Evolutionary conservation across 2,329 filamentous ascomycete species (phyloP).

Genomic region (Cladosporium cucumerinum): DNA sequence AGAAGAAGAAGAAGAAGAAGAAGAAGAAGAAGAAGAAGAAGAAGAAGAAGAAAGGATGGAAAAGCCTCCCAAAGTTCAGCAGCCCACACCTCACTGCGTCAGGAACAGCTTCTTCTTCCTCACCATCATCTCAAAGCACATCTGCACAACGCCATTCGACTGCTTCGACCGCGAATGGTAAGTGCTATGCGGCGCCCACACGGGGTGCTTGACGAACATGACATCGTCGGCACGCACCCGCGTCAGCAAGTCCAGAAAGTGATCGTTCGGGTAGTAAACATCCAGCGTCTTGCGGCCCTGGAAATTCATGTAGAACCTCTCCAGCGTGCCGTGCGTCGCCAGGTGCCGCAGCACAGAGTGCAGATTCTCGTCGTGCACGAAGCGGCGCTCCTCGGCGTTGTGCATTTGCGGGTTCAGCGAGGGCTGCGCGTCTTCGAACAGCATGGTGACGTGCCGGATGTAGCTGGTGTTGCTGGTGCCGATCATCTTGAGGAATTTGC

Average conservation of each 20-base stretch:
- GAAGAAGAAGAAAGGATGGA: too few species aligned
- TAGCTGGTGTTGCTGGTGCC: conserved; percentile 46
- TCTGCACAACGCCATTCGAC: conserved; percentile 29
- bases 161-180: conserved; percentile 34
- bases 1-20: too few species aligned
- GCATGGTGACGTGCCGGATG: conserved; percentile 45
- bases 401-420: conserved; percentile 39
- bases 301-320: conserved; percentile 43
- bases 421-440: conserved; percentile 45
- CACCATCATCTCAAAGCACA: conserved; percentile 36
- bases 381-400: conserved; percentile 45
- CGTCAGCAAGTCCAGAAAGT: conserved; percentile 45
- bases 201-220: conserved; percentile 31
- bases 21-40: too few species aligned
- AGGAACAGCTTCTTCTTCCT: conserved; percentile 37
- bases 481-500: conserved; percentile 46
- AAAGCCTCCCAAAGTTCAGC: too few species aligned
- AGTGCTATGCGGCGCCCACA: conserved; percentile 24
- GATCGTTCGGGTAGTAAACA: conserved; percentile 35
- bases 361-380: conserved; percentile 47
- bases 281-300: conserved; percentile 38
- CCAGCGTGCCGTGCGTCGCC: conserved; percentile 40
- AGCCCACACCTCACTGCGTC: background rate
- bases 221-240: conserved; percentile 45
- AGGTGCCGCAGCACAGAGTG: conserved; percentile 46